Evolutionary conservation across 2,329 filamentous ascomycete genomes (phyloP), one percentile per base, ranked within the genome.

Genomic region (Epichloe sibirici): DNA sequence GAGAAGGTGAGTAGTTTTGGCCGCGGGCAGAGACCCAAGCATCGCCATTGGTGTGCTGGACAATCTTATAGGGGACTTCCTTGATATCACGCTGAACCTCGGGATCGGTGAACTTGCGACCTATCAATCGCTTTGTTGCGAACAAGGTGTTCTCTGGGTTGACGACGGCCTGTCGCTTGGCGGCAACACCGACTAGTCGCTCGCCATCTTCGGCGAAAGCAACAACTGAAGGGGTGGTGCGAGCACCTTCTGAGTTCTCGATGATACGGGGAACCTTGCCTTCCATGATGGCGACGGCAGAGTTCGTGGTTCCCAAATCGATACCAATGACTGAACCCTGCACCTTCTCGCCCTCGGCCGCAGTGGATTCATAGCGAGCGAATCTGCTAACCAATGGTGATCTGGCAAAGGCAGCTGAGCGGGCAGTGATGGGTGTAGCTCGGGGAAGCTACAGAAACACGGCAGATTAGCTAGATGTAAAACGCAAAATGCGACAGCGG

Each of bases 111-210:
- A 91, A 97, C 79, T 96, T 96, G 71, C 91, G 88, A 67, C 91
- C 91, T 71, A 97, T 96, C 70, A 97, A 83, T 82, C 91, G 89
- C 85, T 97, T 97, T 61, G 91, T 96, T 71, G 90, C 91, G 71
- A 96, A 97, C 55, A 97, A 83, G 54, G 91, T 97, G 79, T 96
- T 96, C 74, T 96, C 90, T 56, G 91, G 91, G 79, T 97, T 97
- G 66, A 97, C 90, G 63, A 96, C 91, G 59, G 90, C 91, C 77
- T 97, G 91, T 68, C 90, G 90, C 83, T 97, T 97, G 65, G 91
- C 91, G 57, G 91, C 89, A 61, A 96, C 90, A 86, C 91, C 91
- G 61, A 97, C 91, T 57, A 97, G 80, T 67, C 91, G 86, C 81
- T 97, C 91, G 61, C 90, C 90, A 69, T 95, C 90, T 75, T 94